Conservation (phyloP, 1,139 yeast species). For the Suhomyces terraborum region DNA sequence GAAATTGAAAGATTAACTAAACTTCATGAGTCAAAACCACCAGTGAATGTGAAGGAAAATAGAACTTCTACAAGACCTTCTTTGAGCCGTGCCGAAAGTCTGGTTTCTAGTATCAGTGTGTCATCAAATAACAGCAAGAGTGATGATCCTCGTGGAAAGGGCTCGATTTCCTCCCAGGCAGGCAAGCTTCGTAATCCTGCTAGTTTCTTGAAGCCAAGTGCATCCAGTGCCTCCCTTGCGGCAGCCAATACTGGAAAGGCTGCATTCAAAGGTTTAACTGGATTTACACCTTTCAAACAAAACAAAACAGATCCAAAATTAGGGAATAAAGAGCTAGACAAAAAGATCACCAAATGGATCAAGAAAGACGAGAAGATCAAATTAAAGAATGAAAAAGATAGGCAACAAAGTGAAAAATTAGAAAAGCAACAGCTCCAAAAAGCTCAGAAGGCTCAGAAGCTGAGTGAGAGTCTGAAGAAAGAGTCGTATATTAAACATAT, state of each 20-base stretch:
- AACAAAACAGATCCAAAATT: conserved; percentile 24
- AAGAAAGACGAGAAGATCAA: conserved; percentile 34
- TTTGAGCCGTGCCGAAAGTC: conserved; percentile 2
- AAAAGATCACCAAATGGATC: conserved; percentile 31
- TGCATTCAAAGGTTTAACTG: conserved; percentile 28
- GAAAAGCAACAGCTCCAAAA: conserved; percentile 19
- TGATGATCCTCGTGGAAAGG: conserved; percentile 5
- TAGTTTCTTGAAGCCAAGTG: conserved; percentile 9
- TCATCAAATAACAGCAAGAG: conserved; percentile 1
- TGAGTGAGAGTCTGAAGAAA: conserved; percentile 3
- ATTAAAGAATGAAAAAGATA: conserved; percentile 24
- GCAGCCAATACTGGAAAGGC: conserved; percentile 15
- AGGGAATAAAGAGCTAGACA: conserved; percentile 35
- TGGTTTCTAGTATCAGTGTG: conserved; percentile 2
- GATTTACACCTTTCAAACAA: conserved; percentile 35
- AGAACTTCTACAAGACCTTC: conserved; percentile 4
- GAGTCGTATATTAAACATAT: background rate
- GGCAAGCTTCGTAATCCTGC: conserved; percentile 1
- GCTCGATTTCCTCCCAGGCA: conserved; percentile 6
- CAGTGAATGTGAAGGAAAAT: conserved; percentile 15
- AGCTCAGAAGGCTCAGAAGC: conserved; percentile 5
- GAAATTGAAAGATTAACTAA: conserved; percentile 23
- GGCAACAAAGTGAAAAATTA: conserved; percentile 20
- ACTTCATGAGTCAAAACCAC: conserved; percentile 11
- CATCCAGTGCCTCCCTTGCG: conserved; percentile 13